These are phyloP conservation scores for Fraxinus cuspidata DNA, from an alignment of 257 asterid genomes.

Conservation along the genomic window DNA sequence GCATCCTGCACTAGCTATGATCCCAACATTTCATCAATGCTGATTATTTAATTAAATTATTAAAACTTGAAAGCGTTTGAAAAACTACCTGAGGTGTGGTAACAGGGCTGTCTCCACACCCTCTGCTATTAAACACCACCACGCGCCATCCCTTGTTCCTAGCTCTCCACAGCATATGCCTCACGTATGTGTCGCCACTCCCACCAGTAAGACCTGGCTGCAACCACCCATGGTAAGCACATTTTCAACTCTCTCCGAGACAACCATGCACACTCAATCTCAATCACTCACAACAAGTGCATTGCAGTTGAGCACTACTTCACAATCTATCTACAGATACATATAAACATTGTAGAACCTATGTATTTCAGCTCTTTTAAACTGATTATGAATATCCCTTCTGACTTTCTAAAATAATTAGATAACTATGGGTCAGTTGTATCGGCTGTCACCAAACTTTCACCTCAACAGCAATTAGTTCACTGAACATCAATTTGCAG, in stretches of 20 bases:
- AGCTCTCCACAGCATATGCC: conserved; percentile 91
- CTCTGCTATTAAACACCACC: conserved; percentile 92
- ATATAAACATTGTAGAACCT: background rate
- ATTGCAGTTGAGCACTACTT: background rate
- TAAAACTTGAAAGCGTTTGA: background rate
- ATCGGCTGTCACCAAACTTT: no score
- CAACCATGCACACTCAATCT: background rate
- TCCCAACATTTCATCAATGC: background rate
- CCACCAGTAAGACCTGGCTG: conserved; percentile 99
- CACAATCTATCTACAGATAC: background rate
- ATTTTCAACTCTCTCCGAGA: conserved; percentile 3
- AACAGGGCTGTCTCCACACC: conserved; percentile 90
- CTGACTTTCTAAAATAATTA: background rate
- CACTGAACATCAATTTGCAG: background rate
- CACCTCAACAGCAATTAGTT: background rate
- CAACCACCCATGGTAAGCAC: conserved; percentile 29
- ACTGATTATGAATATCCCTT: background rate
- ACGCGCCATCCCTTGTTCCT: conserved; percentile 77
- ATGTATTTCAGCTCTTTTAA: background rate
- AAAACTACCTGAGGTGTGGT: conserved; percentile 80
- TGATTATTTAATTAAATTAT: background rate
- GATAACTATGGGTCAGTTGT: no score
- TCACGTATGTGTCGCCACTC: conserved; percentile 75
- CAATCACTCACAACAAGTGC: background rate
- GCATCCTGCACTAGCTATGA: background rate